phyloP scores from a whole-genome alignment of 2,329 filamentous ascomycete genomes.

The Fusarium lyarnte region DNA sequence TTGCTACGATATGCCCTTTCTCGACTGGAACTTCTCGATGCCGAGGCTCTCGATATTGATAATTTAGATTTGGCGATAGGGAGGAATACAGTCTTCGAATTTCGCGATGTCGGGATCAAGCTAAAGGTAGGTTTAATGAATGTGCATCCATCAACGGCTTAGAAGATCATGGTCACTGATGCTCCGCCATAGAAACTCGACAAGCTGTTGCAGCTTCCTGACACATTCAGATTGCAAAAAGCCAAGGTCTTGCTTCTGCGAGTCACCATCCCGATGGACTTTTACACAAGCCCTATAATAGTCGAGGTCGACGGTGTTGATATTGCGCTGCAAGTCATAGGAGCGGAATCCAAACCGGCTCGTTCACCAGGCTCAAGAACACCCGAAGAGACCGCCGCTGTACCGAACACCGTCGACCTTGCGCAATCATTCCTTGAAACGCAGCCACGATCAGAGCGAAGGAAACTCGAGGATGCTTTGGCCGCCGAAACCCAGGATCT shows the following conservation, averaged over 20 bases:
- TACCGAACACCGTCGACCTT: constrained; percentile 77
- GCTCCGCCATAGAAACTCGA: constrained; percentile 74
- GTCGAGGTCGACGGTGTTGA: constrained; percentile 86
- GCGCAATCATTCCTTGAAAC: constrained; percentile 82
- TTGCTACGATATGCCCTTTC: constrained; percentile 87
- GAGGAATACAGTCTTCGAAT: constrained; percentile 82
- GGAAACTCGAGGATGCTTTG: constrained; percentile 74
- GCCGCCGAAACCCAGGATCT: constrained; percentile 70
- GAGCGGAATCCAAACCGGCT: constrained; percentile 42
- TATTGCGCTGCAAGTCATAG: constrained; percentile 68
- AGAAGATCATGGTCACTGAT: constrained; percentile 35
- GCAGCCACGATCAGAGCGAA: constrained; percentile 72
- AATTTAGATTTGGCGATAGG: constrained; percentile 87
- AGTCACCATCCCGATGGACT: constrained; percentile 86
- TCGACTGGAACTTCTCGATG: constrained; percentile 86
- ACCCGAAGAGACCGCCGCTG: constrained; percentile 46
- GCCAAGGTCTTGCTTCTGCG: constrained; percentile 81
- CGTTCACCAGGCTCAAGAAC: constrained; percentile 53
- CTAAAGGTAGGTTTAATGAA: constrained; percentile 66
- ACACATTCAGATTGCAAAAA: constrained; percentile 74
- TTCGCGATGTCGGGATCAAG: constrained; percentile 85
- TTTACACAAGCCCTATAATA: constrained; percentile 84
- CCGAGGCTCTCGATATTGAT: constrained; percentile 85
- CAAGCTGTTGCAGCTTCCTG: constrained; percentile 76
- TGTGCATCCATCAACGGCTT: constrained; percentile 11